Percentiles rank a stretch among this genome's conserved stretches.
Conservation (phyloP, 2,329 filamentous ascomycete genomes). For the Coniosporium tulheliwenetii region DNA sequence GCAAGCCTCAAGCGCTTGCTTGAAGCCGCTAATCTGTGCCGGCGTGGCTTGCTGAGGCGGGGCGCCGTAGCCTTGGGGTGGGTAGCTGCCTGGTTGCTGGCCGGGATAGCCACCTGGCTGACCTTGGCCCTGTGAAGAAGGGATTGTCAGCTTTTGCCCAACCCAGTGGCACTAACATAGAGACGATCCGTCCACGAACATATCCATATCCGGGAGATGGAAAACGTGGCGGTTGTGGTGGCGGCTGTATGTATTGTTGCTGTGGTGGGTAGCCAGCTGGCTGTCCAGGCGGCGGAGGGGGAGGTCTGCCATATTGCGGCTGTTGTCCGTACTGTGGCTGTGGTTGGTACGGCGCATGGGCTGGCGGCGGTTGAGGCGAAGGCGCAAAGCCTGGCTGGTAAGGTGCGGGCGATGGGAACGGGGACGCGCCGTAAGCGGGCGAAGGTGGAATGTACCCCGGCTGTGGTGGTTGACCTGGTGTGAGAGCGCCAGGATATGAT, state of each 20-base stretch:
- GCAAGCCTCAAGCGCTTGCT: conserved; percentile 36
- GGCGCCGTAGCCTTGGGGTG: conserved; percentile 12
- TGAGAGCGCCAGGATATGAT: conserved; percentile 12
- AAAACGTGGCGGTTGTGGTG: background rate
- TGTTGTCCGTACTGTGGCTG: conserved; percentile 18
- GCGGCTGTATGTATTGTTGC: conserved; percentile 9
- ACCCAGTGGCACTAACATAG: background rate
- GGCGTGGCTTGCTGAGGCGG: conserved; percentile 25
- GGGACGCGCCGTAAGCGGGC: conserved; percentile 7
- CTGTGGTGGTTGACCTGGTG: background rate
- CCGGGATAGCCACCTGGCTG: conserved; percentile 17
- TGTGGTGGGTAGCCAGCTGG: conserved; percentile 9
- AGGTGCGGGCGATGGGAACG: conserved; percentile 11
- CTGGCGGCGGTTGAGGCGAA: conserved; percentile 20
- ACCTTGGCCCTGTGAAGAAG: conserved; percentile 5
- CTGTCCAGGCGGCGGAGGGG: conserved; percentile 4
- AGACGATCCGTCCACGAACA: conserved; percentile 4
- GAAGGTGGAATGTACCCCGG: background rate
- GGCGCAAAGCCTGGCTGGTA: conserved; percentile 24
- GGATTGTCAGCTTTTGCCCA: background rate
- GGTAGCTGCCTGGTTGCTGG: conserved; percentile 9
- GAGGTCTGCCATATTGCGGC: conserved; percentile 8
- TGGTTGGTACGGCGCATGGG: conserved; percentile 18
- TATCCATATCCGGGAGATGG: conserved; percentile 3
- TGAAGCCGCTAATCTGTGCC: conserved; percentile 38